These are phyloP conservation scores for Lablab purpureus DNA, from an alignment of 306 rosid genomes.

Conservation along the genomic window DNA sequence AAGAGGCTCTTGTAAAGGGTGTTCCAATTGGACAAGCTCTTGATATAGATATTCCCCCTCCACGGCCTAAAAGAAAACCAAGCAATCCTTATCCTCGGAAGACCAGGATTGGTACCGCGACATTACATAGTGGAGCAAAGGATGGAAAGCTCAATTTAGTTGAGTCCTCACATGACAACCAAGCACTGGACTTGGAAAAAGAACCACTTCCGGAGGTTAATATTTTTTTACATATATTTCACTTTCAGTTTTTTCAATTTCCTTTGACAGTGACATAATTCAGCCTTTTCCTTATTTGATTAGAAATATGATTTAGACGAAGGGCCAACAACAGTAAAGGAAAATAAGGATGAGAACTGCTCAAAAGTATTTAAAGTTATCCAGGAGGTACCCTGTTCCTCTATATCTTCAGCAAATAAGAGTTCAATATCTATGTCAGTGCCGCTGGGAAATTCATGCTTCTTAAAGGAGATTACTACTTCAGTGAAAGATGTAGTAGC, in stretches of 20 bases:
- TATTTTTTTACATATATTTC: slow-evolving; percentile 10
- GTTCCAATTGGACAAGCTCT: slow-evolving; percentile 74
- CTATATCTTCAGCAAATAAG: slow-evolving; percentile 68
- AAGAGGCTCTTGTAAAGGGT: slow-evolving; percentile 84
- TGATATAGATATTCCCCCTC: slow-evolving; percentile 95
- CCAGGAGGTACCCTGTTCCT: slow-evolving; percentile 68
- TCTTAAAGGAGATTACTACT: slow-evolving; percentile 70
- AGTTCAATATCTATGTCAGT: slow-evolving; percentile 51
- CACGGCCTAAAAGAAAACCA: slow-evolving; percentile 96
- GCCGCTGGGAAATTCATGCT: slow-evolving; percentile 52
- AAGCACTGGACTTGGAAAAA: slow-evolving; percentile 72
- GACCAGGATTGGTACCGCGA: slow-evolving; percentile 52
- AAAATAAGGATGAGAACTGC: slow-evolving; percentile 62
- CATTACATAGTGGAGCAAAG: slow-evolving; percentile 64
- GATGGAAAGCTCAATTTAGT: slow-evolving; percentile 70
- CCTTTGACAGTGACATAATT: slow-evolving; percentile 35
- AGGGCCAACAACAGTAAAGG: slow-evolving; percentile 54
- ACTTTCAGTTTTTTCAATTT: slow-evolving; percentile 22
- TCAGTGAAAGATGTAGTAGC: slow-evolving; percentile 58
- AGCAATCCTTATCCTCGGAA: slow-evolving; percentile 96
- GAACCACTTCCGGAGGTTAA: slow-evolving; percentile 76
- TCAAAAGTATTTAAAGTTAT: slow-evolving; percentile 59
- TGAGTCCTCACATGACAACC: slow-evolving; percentile 63
- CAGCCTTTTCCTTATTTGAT: slow-evolving; percentile 38
- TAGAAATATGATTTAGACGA: slow-evolving; percentile 67